A percentile compares a stretch with the other conserved stretches of the same genome.
Evolutionary conservation across 2,329 filamentous ascomycete genomes (phyloP).

Genomic region (Pseudophaeomoniella oleicola): DNA sequence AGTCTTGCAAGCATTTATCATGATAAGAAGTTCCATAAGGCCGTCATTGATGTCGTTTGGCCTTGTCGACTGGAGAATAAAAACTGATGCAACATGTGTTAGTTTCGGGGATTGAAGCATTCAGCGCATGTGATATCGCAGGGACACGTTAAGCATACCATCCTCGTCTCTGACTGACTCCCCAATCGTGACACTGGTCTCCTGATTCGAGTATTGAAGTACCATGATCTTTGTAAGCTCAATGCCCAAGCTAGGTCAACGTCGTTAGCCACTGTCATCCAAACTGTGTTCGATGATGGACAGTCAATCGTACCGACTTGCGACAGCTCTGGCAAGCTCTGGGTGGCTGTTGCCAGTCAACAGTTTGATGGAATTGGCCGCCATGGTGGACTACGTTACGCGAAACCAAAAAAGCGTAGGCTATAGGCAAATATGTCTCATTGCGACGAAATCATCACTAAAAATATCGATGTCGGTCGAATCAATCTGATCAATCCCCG

Average conservation of each 20-base stretch:
- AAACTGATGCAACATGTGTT: constrained; percentile 55
- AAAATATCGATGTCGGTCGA: no score
- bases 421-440: no score
- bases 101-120: constrained; percentile 2
- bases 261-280: constrained; percentile 5
- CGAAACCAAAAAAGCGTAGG: no score
- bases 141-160: constrained; percentile 35
- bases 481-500: background rate
- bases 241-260: constrained; percentile 40
- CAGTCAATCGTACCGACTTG: constrained; percentile 47
- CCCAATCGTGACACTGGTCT: constrained; percentile 65
- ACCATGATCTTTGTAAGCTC: constrained; percentile 56
- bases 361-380: constrained; percentile 55
- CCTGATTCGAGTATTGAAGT: constrained; percentile 51
- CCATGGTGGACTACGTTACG: no score
- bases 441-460: no score
- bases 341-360: constrained; percentile 64
- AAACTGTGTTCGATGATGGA: background rate
- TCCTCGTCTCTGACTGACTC: constrained; percentile 96
- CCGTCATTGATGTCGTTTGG: constrained; percentile 96
- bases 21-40: constrained; percentile 94
- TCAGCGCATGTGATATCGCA: constrained; percentile 7
- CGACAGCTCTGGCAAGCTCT: constrained; percentile 54
- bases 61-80: constrained; percentile 88
- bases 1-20: constrained; percentile 89